These are phyloP conservation scores for Aphanomyces stellatus DNA, from an alignment of 352 stramenopile species.

Conservation along the genomic window DNA sequence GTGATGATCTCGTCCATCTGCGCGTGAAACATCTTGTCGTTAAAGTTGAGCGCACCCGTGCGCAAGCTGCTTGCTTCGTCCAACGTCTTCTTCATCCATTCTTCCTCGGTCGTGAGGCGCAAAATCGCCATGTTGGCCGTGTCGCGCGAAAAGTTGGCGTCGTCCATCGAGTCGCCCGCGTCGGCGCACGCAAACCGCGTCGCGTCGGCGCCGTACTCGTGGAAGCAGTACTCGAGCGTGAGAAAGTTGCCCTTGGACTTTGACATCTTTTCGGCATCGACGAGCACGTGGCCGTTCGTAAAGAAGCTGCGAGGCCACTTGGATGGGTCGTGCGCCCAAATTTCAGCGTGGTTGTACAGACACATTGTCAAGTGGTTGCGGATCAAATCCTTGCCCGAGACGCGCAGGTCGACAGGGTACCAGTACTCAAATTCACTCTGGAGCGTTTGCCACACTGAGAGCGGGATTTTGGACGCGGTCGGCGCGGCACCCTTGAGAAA, in stretches of 20 bases:
- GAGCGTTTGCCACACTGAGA: slow-evolving; percentile 90
- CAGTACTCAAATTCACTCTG: slow-evolving; percentile 98
- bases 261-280: slow-evolving; percentile 99
- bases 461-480: slow-evolving; percentile 77
- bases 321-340: slow-evolving; percentile 96
- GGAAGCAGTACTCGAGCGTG: slow-evolving; percentile 95
- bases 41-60: slow-evolving; percentile 79
- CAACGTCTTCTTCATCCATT: slow-evolving; percentile 92
- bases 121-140: slow-evolving; percentile 97
- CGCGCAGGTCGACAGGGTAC: slow-evolving; percentile 98
- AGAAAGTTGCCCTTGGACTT: slow-evolving; percentile 99
- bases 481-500: slow-evolving; percentile 88
- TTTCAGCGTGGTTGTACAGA: slow-evolving; percentile 99
- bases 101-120: slow-evolving; percentile 94
- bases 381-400: slow-evolving; percentile 95
- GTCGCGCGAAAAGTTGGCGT: slow-evolving; percentile 98
- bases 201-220: slow-evolving; percentile 93
- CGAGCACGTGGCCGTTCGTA: slow-evolving; percentile 96
- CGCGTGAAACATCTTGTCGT: slow-evolving; percentile 94
- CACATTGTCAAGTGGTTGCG: slow-evolving; percentile 99
- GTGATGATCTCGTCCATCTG: slow-evolving; percentile 95
- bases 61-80: slow-evolving; percentile 83
- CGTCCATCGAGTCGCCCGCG: slow-evolving; percentile 96
- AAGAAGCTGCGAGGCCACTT: slow-evolving; percentile 98
- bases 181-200: slow-evolving; percentile 98